Percentiles rank a stretch among this genome's conserved stretches.
These are phyloP conservation scores for Aspergillus sp. DNA, from an alignment of 2,329 filamentous ascomycete genomes.

Conservation along the genomic window DNA sequence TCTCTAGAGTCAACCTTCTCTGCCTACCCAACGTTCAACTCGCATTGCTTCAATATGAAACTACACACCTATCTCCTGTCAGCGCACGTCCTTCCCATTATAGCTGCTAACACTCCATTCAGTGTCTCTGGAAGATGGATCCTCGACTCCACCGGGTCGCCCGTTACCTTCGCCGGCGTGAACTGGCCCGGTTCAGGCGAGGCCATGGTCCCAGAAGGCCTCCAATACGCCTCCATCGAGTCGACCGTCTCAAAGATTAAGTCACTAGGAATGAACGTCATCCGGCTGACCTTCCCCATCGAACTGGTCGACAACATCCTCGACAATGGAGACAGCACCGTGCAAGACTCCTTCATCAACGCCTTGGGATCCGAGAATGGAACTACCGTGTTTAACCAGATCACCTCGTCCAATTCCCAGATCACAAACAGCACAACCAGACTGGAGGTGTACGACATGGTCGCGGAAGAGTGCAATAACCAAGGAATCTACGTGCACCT, in stretches of 20 bases:
- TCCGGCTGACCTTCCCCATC: slow-evolving; percentile 43
- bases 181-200: slow-evolving; percentile 36
- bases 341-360: slow-evolving; percentile 41
- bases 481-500: slow-evolving; percentile 60
- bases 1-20: too few relatives aligned
- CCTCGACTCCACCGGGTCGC: slow-evolving; percentile 29
- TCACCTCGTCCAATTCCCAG: slow-evolving; percentile 35
- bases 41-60: too few relatives aligned
- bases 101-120: neutral
- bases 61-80: too few relatives aligned
- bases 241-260: slow-evolving; percentile 29
- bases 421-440: slow-evolving; percentile 41
- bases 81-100: too few relatives aligned
- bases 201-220: slow-evolving; percentile 34
- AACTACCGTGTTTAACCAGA: slow-evolving; percentile 39
- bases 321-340: slow-evolving; percentile 39
- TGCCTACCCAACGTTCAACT: too few relatives aligned
- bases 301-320: slow-evolving; percentile 45
- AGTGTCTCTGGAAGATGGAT: slow-evolving; percentile 37
- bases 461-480: slow-evolving; percentile 57
- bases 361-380: slow-evolving; percentile 42
- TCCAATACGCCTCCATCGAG: slow-evolving; percentile 31
- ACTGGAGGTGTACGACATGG: slow-evolving; percentile 57
- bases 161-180: slow-evolving; percentile 29
- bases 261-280: slow-evolving; percentile 32